phyloP scores from a whole-genome alignment of 1,139 yeast species.

The Yamadazyma atmosphaerica region DNA sequence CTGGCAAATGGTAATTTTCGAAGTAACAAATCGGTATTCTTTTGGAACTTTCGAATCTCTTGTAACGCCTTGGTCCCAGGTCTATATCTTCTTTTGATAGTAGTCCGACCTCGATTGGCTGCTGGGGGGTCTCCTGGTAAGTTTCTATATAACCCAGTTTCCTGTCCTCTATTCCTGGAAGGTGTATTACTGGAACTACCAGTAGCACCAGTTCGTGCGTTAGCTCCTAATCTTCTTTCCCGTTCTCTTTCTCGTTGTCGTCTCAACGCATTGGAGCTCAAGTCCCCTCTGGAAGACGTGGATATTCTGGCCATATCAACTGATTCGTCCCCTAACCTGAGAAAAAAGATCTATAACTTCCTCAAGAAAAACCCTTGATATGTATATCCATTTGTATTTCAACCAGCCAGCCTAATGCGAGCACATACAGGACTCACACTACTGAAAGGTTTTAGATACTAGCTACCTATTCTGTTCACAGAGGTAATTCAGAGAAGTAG shows the following conservation, averaged over 20 bases:
- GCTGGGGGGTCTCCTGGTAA: conserved; percentile 2
- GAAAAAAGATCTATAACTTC: no score
- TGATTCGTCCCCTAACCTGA: no score
- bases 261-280: conserved; percentile 12
- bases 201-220: no score
- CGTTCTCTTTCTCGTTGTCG: conserved; percentile 18
- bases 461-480: no score
- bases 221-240: no score
- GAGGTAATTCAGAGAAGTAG: no score
- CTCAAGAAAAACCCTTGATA: no score
- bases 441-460: no score
- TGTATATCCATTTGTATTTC: neutral
- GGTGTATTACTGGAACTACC: conserved; percentile 2
- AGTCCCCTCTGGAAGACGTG: conserved; percentile 13
- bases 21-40: conserved; percentile 72
- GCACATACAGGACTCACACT: neutral
- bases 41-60: conserved; percentile 79
- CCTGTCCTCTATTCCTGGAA: conserved; percentile 6
- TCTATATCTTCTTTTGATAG: conserved; percentile 51
- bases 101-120: conserved; percentile 18
- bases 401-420: conserved; percentile 1
- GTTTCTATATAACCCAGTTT: conserved; percentile 10
- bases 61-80: conserved; percentile 77
- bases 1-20: conserved; percentile 92
- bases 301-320: conserved; percentile 20